phyloP scores from a whole-genome alignment of 2,329 filamentous ascomycete species.

The Fusarium sp. region DNA sequence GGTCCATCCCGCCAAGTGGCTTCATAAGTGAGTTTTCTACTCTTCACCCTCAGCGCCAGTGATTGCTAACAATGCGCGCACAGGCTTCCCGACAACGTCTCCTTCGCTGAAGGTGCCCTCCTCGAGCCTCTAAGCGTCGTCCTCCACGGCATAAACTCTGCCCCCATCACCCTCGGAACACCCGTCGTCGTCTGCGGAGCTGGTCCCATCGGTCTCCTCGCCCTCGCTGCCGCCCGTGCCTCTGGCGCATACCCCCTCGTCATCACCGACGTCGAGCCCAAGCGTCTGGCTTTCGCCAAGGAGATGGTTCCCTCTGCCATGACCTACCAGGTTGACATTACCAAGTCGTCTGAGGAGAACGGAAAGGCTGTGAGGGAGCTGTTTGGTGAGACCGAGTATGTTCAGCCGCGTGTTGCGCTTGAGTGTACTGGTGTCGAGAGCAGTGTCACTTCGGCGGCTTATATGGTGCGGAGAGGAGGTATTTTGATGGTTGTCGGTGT shows the following conservation, averaged over 20 bases:
- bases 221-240: constrained; percentile 64
- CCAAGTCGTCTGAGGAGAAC: constrained; percentile 57
- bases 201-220: constrained; percentile 68
- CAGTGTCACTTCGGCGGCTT: constrained; percentile 66
- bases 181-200: constrained; percentile 67
- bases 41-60: background rate
- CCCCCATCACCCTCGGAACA: constrained; percentile 61
- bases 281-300: constrained; percentile 64
- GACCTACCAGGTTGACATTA: constrained; percentile 61
- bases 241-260: constrained; percentile 70
- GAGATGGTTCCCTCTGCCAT: constrained; percentile 61
- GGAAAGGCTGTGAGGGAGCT: constrained; percentile 61
- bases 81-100: constrained; percentile 62
- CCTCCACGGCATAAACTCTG: constrained; percentile 64
- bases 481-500: constrained; percentile 71
- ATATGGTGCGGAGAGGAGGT: constrained; percentile 64
- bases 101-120: constrained; percentile 66
- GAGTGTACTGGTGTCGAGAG: constrained; percentile 73
- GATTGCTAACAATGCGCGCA: constrained; percentile 5
- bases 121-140: constrained; percentile 71
- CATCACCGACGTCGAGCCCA: constrained; percentile 67
- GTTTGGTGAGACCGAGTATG: constrained; percentile 63
- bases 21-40: constrained; percentile 54
- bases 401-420: constrained; percentile 64
- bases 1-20: constrained; percentile 66